Conservation (phyloP, 208 protist genomes). For the Tritrichomonas musculus region DNA sequence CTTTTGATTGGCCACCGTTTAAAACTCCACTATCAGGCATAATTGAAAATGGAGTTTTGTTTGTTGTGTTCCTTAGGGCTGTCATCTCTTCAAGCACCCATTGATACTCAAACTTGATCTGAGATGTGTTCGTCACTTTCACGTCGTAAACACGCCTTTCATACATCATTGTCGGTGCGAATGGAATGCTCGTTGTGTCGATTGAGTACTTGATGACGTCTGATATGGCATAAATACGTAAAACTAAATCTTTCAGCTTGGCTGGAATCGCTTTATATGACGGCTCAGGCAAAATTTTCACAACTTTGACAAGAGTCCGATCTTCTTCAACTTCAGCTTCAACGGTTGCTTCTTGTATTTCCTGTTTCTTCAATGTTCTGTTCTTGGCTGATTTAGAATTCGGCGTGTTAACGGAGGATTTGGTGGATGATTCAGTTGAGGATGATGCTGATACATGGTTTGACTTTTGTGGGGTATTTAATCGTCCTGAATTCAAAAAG, state of each 20-base stretch:
- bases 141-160: constrained; percentile 67
- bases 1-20: constrained; percentile 48
- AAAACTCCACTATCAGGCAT: constrained; percentile 61
- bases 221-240: constrained; percentile 36
- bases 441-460: no score
- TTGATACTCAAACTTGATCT: constrained; percentile 63
- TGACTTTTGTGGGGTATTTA: no score
- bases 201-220: constrained; percentile 46
- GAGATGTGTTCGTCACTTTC: constrained; percentile 70
- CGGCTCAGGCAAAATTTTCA: constrained; percentile 46
- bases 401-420: neutral
- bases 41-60: constrained; percentile 61
- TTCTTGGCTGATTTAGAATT: neutral
- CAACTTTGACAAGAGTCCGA: neutral
- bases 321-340: neutral
- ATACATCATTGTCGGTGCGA: constrained; percentile 79
- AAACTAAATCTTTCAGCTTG: constrained; percentile 3
- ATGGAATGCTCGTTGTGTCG: constrained; percentile 57
- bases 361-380: neutral
- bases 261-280: constrained; percentile 25
- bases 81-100: constrained; percentile 45
- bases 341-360: neutral
- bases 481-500: no score
- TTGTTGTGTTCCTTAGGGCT: neutral
- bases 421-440: neutral